Evolutionary conservation across 1,284 basidiomycete species (phyloP), one percentile per base, ranked within the genome.

Genomic region (Pseudozyma thailandica): DNA sequence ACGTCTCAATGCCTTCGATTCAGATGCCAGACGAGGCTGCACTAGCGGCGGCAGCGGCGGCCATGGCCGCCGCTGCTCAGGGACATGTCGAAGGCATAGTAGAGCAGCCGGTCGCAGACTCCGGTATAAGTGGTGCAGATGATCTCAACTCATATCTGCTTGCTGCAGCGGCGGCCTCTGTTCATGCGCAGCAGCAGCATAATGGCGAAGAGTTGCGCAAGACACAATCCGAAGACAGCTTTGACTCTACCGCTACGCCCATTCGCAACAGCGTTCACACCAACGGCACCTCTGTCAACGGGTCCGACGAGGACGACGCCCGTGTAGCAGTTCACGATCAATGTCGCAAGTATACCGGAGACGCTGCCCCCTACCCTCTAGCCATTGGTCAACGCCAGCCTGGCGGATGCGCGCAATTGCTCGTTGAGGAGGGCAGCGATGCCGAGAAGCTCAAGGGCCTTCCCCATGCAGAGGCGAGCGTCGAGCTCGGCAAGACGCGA

Each of bases 131-230:
- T n/a, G 45, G 13, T 4, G 18, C 55, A 1, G 59, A 56, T 16
- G 64, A 65, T 30, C 64, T 75, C 53, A 42, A 59, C 38, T 65
- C 73, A 13, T 75, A 72, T 18, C 54, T 75, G 12, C 60, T 75
- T 12, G 73, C 70, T 21, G 68, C 65, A 6, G 72, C 73, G 7
- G 73, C 73, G 4, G 73, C 69, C 2, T 72, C 70, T 1, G 65
- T 66, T 13, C 69, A 64, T 9, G 64, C 71, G 25, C 69, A 72
- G 51, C 73, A 75, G 18, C 73, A 58, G 4, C 21, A 27, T 13
- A 25, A 48, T 20, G 41, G 38, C 33, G 41, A 60, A n/a, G 47
- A 33, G 15, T 45, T 42, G 3, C 38, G 54, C 15, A 50, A 43
- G 13, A 27, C 55, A 4, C 38, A 33, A 9, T 53, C 49, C 0